A percentile compares a stretch with the other conserved stretches of the same genome.
Conservation (phyloP, 2,329 filamentous ascomycete species). For the Cladophialophora yegresii region DNA sequence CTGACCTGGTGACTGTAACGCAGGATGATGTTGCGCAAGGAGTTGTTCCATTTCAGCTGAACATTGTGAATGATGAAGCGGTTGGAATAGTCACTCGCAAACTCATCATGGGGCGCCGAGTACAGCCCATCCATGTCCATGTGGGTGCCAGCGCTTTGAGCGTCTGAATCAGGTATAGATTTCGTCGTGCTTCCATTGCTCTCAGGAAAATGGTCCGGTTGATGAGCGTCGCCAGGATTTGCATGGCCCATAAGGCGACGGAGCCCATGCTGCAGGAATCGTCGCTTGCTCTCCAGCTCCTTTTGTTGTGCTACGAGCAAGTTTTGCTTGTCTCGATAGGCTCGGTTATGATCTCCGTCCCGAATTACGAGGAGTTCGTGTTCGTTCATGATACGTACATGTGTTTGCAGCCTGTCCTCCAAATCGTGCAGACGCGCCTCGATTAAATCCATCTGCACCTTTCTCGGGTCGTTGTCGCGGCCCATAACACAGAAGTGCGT, state of each 20-base stretch:
- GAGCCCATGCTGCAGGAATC: conserved; percentile 61
- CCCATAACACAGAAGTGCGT: conserved; percentile 97
- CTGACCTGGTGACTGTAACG: conserved; percentile 97
- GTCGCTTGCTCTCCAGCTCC: conserved; percentile 59
- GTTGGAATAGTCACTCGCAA: conserved; percentile 94
- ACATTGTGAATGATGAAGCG: conserved; percentile 97
- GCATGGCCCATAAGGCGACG: conserved; percentile 57
- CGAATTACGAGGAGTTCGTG: conserved; percentile 66
- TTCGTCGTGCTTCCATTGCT: conserved; percentile 38
- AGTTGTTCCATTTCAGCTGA: conserved; percentile 98
- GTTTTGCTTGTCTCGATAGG: conserved; percentile 49
- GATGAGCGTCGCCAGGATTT: conserved; percentile 49
- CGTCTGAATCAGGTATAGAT: conserved; percentile 41
- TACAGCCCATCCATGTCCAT: conserved; percentile 60
- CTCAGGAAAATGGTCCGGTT: conserved; percentile 14
- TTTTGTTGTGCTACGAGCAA: conserved; percentile 59
- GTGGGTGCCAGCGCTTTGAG: conserved; percentile 56
- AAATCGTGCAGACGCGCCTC: conserved; percentile 77
- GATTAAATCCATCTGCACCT: conserved; percentile 84
- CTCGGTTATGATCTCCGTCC: conserved; percentile 55
- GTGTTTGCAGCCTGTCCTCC: conserved; percentile 73
- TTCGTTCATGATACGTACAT: conserved; percentile 71
- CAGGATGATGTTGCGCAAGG: conserved; percentile 90
- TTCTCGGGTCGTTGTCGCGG: conserved; percentile 80
- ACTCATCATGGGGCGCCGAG: conserved; percentile 72